Evolutionary conservation across 176 grass and related monocot species (phyloP).

Genomic region (Juncus effusus): DNA sequence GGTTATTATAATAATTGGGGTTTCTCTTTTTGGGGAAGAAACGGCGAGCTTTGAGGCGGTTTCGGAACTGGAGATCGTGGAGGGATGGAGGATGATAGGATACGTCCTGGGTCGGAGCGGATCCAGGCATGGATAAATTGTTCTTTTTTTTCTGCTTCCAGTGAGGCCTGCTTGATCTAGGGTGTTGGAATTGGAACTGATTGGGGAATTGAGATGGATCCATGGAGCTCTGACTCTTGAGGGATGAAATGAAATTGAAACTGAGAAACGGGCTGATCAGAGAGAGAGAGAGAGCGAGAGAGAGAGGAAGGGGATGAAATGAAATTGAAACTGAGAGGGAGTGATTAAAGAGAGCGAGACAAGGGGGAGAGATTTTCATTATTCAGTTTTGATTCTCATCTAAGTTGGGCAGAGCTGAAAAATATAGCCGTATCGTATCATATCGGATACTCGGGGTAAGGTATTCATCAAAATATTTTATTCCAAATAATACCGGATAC

Average conservation of each 20-base stretch:
- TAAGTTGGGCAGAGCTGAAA: too few relatives aligned
- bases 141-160: constrained; percentile 18
- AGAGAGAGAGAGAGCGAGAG: background rate
- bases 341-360: too few relatives aligned
- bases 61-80: constrained; percentile 72
- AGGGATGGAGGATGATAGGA: constrained; percentile 67
- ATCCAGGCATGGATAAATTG: background rate
- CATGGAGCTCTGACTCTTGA: constrained; percentile 1
- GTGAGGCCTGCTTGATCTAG: background rate
- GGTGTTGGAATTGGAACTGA: background rate
- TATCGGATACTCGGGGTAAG: too few relatives aligned
- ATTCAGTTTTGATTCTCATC: too few relatives aligned
- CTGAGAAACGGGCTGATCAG: background rate
- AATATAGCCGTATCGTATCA: too few relatives aligned
- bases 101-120: background rate
- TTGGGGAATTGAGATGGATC: constrained; percentile 31
- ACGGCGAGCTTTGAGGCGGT: constrained; percentile 78
- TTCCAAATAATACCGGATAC: too few relatives aligned
- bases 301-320: background rate
- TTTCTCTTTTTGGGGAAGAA: constrained; percentile 54
- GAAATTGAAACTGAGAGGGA: too few relatives aligned
- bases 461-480: too few relatives aligned
- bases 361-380: too few relatives aligned
- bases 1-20: constrained; percentile 32
- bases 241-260: background rate